Percentiles rank a stretch among this genome's conserved stretches.
phyloP scores from a whole-genome alignment of 306 rosid species.

The Cucurbita argyrosperma region DNA sequence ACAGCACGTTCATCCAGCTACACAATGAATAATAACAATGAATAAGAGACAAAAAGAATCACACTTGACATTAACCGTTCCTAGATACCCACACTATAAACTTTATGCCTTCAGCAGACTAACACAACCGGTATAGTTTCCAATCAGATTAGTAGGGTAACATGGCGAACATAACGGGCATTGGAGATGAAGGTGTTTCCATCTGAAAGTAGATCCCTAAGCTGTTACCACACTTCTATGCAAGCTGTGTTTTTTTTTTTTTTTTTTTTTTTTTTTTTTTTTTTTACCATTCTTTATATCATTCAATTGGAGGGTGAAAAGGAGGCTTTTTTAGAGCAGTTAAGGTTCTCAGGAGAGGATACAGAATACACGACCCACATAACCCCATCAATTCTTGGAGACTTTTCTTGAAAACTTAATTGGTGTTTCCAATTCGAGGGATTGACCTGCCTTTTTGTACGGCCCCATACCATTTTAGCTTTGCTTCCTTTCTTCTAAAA shows the following conservation, averaged over 20 bases:
- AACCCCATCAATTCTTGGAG: not conserved
- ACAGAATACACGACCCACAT: not conserved
- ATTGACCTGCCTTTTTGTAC: not conserved
- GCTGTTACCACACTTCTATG: not conserved
- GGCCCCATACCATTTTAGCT: not conserved
- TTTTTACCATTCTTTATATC: not conserved
- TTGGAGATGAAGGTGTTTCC: not conserved
- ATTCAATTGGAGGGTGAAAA: not conserved
- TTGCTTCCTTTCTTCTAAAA: not conserved
- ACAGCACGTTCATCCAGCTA: slow-evolving; percentile 95
- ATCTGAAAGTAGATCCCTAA: not conserved
- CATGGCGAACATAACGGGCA: not conserved
- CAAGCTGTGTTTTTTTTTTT: not conserved
- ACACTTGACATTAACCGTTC: not conserved
- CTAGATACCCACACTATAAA: not conserved
- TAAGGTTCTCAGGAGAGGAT: not conserved
- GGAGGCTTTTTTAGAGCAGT: not conserved
- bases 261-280: not conserved
- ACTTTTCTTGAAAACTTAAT: not conserved
- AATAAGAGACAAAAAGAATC: slow-evolving; percentile 11
- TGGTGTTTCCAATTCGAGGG: not conserved
- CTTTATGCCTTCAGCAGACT: not conserved
- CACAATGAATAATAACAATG: slow-evolving; percentile 13
- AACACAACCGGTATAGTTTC: not conserved
- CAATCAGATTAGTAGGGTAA: not conserved